Conservation (phyloP, 1,139 yeast genomes). For the Meyerozyma athensensis region DNA sequence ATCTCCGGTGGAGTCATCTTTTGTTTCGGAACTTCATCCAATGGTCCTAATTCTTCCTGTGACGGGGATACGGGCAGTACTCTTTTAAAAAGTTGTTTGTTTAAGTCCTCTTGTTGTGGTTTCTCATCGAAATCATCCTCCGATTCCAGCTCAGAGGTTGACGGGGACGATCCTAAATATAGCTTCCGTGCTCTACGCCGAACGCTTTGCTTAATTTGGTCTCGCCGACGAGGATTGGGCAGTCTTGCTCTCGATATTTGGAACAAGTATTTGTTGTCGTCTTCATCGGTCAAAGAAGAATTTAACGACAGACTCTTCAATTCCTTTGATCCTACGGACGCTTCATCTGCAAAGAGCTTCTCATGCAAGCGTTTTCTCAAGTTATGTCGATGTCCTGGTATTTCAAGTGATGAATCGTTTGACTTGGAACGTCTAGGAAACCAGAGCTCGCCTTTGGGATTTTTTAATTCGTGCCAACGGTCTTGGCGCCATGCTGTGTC, state of each 20-base stretch:
- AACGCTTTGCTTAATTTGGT: constrained; percentile 8
- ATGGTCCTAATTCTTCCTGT: neutral
- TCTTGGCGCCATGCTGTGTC: constrained; percentile 63
- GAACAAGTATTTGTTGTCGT: constrained; percentile 7
- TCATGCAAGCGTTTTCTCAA: constrained; percentile 10
- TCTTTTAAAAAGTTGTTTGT: neutral
- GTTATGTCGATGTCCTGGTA: neutral
- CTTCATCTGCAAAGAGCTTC: constrained; percentile 10
- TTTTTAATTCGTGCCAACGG: constrained; percentile 59
- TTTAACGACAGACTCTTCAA: constrained; percentile 9
- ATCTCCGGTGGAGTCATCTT: neutral
- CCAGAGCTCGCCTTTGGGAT: constrained; percentile 56
- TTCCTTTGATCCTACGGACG: constrained; percentile 6
- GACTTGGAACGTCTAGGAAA: constrained; percentile 31
- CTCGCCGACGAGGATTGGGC: constrained; percentile 5
- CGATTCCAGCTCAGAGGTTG: constrained; percentile 7
- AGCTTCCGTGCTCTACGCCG: constrained; percentile 9
- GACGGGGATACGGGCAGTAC: neutral
- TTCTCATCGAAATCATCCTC: neutral
- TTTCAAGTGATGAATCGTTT: constrained; percentile 6
- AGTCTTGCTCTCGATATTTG: constrained; percentile 7
- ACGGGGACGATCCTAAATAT: constrained; percentile 10
- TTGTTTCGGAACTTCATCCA: constrained; percentile 4
- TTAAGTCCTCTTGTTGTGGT: neutral
- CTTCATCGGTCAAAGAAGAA: constrained; percentile 8